Evolutionary conservation across 2,329 filamentous ascomycete species (phyloP).

Genomic region (Tolypocladium tundrense): DNA sequence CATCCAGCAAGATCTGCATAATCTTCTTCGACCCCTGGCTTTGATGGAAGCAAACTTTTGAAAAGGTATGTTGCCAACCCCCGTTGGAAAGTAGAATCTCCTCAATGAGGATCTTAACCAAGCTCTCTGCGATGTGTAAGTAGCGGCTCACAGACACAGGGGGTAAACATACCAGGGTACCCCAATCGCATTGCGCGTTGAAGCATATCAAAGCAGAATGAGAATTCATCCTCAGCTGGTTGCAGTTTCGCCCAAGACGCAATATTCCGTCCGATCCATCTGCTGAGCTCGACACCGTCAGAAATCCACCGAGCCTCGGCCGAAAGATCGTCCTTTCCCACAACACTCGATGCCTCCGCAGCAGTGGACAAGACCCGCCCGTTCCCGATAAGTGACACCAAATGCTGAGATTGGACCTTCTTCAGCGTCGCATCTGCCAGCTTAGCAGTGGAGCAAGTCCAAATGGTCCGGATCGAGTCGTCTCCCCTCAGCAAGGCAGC

Average conservation of each 20-base stretch:
- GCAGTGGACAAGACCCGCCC: conserved; percentile 39
- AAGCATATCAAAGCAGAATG: conserved; percentile 36
- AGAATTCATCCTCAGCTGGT: conserved; percentile 24
- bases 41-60: conserved; percentile 18
- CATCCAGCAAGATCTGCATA: conserved; percentile 19
- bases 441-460: conserved; percentile 20
- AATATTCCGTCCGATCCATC: conserved; percentile 63
- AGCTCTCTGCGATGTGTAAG: conserved; percentile 24
- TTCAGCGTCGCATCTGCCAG: conserved; percentile 14
- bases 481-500: conserved; percentile 28
- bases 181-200: conserved; percentile 59
- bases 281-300: conserved; percentile 52
- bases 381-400: conserved; percentile 35
- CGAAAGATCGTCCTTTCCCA: conserved; percentile 23
- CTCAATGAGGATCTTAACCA: conserved; percentile 26
- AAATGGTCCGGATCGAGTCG: conserved; percentile 24
- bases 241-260: conserved; percentile 27
- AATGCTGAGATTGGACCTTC: conserved; percentile 21
- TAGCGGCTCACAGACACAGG: background rate
- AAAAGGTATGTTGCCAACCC: conserved; percentile 13
- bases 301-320: conserved; percentile 45
- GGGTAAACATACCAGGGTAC: conserved; percentile 48
- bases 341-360: conserved; percentile 44
- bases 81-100: conserved; percentile 24
- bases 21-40: conserved; percentile 15